phyloP scores from a whole-genome alignment of 805 yeast genomes.

The Tetrapisispora phaffii region DNA sequence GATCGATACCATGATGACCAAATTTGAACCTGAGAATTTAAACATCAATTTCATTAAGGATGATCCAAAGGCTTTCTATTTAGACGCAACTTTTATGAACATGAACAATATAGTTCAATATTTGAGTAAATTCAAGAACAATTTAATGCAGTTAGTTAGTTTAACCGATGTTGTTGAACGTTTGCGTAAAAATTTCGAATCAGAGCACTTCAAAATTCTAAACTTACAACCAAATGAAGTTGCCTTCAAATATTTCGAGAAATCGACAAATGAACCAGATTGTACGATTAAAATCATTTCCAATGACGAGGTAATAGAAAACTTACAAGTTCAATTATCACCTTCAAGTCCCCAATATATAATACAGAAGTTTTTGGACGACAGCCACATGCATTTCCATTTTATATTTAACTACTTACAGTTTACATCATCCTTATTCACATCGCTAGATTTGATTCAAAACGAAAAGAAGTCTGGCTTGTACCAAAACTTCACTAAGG shows the following conservation, averaged over 20 bases:
- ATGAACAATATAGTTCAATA: conserved; percentile 21
- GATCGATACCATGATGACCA: conserved; percentile 23
- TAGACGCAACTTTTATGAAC: conserved; percentile 20
- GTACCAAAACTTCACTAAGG: conserved; percentile 11
- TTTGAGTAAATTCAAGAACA: conserved; percentile 23
- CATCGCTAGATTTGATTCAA: conserved; percentile 13
- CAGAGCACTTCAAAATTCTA: conserved; percentile 25
- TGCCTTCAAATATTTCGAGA: conserved; percentile 26
- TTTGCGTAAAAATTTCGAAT: conserved; percentile 25
- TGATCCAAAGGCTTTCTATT: conserved; percentile 22
- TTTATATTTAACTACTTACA: conserved; percentile 29
- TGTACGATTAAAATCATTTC: conserved; percentile 27
- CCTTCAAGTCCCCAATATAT: conserved; percentile 28
- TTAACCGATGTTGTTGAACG: conserved; percentile 29
- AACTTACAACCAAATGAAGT: conserved; percentile 28
- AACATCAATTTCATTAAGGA: conserved; percentile 21
- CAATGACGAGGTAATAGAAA: conserved; percentile 22
- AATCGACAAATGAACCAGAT: conserved; percentile 19
- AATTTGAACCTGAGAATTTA: conserved; percentile 23
- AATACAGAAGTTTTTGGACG: conserved; percentile 26
- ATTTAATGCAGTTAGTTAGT: conserved; percentile 26
- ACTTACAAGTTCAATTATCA: conserved; percentile 23
- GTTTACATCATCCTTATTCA: conserved; percentile 26
- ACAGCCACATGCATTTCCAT: conserved; percentile 23
- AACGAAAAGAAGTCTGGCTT: conserved; percentile 5